A percentile compares a stretch with the other conserved stretches of the same genome.
Evolutionary conservation across 1,284 basidiomycete genomes (phyloP).

Genomic region (Ceratobasidium sp.): DNA sequence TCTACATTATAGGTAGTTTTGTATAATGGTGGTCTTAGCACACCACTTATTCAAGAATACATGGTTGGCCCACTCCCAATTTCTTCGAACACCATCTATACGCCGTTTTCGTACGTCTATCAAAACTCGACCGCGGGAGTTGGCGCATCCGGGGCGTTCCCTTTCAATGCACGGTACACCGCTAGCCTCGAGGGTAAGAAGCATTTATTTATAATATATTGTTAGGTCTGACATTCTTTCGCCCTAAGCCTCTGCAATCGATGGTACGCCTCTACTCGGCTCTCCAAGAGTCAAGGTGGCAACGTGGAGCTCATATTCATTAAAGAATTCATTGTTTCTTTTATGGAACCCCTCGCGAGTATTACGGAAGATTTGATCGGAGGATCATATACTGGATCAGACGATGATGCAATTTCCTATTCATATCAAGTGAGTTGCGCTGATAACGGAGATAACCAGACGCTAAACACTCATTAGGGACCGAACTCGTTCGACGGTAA

Average conservation of each 20-base stretch:
- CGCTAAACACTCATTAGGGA: slow-evolving; percentile 57
- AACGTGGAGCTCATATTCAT: slow-evolving; percentile 55
- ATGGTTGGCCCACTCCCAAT: slow-evolving; percentile 71
- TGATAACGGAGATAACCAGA: slow-evolving; percentile 10
- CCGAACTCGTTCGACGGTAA: slow-evolving; percentile 73
- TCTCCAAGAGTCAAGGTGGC: slow-evolving; percentile 56
- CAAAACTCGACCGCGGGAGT: slow-evolving; percentile 55
- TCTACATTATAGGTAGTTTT: slow-evolving; percentile 64
- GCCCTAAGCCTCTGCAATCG: slow-evolving; percentile 59
- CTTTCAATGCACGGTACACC: slow-evolving; percentile 65
- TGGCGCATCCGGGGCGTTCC: slow-evolving; percentile 66
- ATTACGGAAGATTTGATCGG: slow-evolving; percentile 60
- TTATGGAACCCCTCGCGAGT: slow-evolving; percentile 47
- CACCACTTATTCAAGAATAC: slow-evolving; percentile 67
- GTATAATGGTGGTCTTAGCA: slow-evolving; percentile 64
- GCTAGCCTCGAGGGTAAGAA: slow-evolving; percentile 21
- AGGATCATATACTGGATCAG: slow-evolving; percentile 43
- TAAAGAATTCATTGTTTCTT: slow-evolving; percentile 54
- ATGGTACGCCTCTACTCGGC: slow-evolving; percentile 56
- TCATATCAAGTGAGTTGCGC: slow-evolving; percentile 31
- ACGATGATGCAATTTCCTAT: slow-evolving; percentile 26
- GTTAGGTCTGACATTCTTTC: slow-evolving; percentile 51
- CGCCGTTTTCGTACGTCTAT: slow-evolving; percentile 45
- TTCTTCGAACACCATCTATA: slow-evolving; percentile 55
- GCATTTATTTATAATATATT: slow-evolving; percentile 52